Conservation (phyloP, 169 alveolate genomes). For the Eimeria mitis region DNA sequence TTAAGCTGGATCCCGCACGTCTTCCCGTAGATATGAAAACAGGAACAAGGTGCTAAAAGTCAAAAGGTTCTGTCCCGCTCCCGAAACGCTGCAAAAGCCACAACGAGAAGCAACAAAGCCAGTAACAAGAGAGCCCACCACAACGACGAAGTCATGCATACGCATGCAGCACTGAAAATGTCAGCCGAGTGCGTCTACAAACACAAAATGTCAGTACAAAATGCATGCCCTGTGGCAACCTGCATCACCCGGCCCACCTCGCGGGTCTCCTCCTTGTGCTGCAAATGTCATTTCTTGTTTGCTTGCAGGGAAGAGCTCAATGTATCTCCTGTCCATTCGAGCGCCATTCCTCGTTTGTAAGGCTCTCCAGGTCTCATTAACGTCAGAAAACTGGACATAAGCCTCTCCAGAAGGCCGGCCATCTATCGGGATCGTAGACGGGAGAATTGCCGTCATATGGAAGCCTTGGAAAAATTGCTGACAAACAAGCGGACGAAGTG, state of each 20-base stretch:
- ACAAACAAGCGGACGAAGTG: background rate
- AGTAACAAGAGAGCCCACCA: background rate
- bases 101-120: no score
- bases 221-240: background rate
- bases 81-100: slow-evolving; percentile 56
- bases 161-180: background rate
- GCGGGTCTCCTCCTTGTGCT: slow-evolving; percentile 86
- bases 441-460: slow-evolving; percentile 84
- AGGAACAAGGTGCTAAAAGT: background rate
- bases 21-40: background rate
- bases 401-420: slow-evolving; percentile 87
- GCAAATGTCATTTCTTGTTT: slow-evolving; percentile 85
- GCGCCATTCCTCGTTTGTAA: slow-evolving; percentile 79
- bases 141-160: background rate
- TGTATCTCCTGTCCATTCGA: slow-evolving; percentile 82
- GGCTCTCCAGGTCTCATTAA: slow-evolving; percentile 84
- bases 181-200: background rate
- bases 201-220: background rate
- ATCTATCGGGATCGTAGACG: slow-evolving; percentile 84
- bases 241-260: slow-evolving; percentile 61
- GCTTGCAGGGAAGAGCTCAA: slow-evolving; percentile 85
- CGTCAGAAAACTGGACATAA: slow-evolving; percentile 83
- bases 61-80: slow-evolving; percentile 65
- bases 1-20: background rate
- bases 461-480: slow-evolving; percentile 84